Evolutionary conservation across 495 filamentous ascomycete genomes (phyloP), one percentile per base, ranked within the genome.

Genomic region (Neurospora africana): DNA sequence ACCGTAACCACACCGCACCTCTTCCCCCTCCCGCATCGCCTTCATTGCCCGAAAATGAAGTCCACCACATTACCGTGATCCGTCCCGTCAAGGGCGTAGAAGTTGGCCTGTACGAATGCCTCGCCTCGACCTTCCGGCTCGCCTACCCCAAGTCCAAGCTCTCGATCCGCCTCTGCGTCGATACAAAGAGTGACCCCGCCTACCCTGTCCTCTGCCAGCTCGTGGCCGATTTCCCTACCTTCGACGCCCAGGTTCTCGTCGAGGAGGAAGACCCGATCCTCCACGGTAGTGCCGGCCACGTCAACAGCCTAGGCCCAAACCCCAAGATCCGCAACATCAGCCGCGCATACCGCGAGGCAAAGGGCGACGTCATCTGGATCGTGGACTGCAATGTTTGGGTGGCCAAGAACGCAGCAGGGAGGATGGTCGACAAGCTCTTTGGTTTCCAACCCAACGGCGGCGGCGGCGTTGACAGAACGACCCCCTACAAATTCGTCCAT

Each of bases 241-340:
- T 89, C 78, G 91, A 98, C 81, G 91, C 89, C 13, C 86, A 85
- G 47, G 81, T 98, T 17, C 84, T 92, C 15, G 85, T 98, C n/a
- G 95, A 98, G 78, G 89, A 94, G 69, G 93, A 98, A 71, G 95
- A 99, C 79, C 90, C 92, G 0, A 81, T 89, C 37, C 84, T 95
- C 7, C 86, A 87, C 71, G 87, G 85, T 10, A 75, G 81, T 43
- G 78, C 81, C 11, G 85, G 83, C 37, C 82, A 86, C 69, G 74
- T 81, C 44, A 83, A 89, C 73, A 86, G 87, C 69, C 84, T 99
- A 68, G 96, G 96, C 0, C 96, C 96, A 5, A 99, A 99, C 80
- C 96, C 96, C 13, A 99, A 99, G 83, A 97, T 99, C 76, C 87
- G 96, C 30, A 99, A 98, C 76, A 91, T 98, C 88, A 98, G 94